A percentile compares a stretch with the other conserved stretches of the same genome.
Conservation (phyloP, 2,329 filamentous ascomycete species). For the Ophiostoma ulmi region DNA sequence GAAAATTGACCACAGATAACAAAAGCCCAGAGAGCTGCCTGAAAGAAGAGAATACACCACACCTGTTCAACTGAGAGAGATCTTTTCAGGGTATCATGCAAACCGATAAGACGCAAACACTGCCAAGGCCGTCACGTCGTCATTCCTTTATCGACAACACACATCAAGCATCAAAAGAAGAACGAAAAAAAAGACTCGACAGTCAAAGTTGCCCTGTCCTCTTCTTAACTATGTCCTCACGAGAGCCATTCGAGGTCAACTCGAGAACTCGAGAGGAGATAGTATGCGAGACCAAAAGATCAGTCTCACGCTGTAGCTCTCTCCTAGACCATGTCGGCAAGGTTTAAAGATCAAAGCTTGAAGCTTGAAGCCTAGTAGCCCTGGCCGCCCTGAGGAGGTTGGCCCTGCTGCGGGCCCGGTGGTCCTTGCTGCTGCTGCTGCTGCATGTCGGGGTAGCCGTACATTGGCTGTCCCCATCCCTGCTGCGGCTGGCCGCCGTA, state of each 20-base stretch:
- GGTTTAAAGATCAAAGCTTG: no score
- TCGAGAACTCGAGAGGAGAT: background rate
- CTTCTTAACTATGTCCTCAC: background rate
- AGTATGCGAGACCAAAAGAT: background rate
- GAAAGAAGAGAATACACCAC: slow-evolving; percentile 4
- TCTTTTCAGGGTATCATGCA: slow-evolving; percentile 12
- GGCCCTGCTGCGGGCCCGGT: slow-evolving; percentile 39
- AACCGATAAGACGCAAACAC: slow-evolving; percentile 2
- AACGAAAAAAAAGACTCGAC: background rate
- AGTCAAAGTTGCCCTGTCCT: background rate
- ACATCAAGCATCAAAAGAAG: background rate
- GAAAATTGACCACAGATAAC: background rate
- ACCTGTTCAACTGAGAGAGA: background rate
- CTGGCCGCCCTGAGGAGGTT: slow-evolving; percentile 37
- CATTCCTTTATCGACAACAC: background rate
- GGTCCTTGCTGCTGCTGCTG: slow-evolving; percentile 38
- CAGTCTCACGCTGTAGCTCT: background rate
- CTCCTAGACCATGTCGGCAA: background rate
- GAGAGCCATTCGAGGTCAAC: background rate
- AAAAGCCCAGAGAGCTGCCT: slow-evolving; percentile 2
- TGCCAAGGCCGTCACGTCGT: background rate
- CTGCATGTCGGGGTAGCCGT: slow-evolving; percentile 45
- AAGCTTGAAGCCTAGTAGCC: slow-evolving; percentile 24
- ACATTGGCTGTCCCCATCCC: slow-evolving; percentile 34
- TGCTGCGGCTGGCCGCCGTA: slow-evolving; percentile 42